phyloP scores from a whole-genome alignment of 345 rosid genomes.

The Populus deltoides region DNA sequence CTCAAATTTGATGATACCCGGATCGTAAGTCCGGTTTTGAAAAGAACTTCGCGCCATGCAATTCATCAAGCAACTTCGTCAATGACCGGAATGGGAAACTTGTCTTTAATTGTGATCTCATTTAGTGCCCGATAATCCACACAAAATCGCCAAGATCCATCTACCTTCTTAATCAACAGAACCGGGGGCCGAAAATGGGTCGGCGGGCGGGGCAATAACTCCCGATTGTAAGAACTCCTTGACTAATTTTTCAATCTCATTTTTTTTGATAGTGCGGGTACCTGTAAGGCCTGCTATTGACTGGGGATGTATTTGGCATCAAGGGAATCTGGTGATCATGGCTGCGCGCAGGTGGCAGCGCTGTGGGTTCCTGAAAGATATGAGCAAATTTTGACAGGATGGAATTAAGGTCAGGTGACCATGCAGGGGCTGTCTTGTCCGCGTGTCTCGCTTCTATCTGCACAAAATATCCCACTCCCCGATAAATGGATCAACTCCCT shows the following conservation, averaged over 20 bases:
- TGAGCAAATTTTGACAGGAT: too few relatives aligned
- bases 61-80: background rate
- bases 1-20: background rate
- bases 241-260: background rate
- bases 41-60: background rate
- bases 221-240: background rate
- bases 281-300: background rate
- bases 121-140: background rate
- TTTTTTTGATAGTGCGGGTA: background rate
- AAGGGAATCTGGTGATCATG: background rate
- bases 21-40: background rate
- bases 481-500: too few relatives aligned
- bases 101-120: too few relatives aligned
- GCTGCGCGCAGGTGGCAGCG: background rate
- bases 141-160: background rate
- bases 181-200: background rate
- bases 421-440: too few relatives aligned
- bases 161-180: background rate
- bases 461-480: too few relatives aligned
- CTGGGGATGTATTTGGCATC: background rate
- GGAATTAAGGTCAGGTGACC: too few relatives aligned
- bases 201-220: background rate
- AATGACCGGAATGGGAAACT: background rate
- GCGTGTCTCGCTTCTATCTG: fast-evolving
- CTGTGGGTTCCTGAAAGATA: background rate